Percentiles rank a stretch among this genome's conserved stretches.
Evolutionary conservation across 2,329 filamentous ascomycete genomes (phyloP).

Genomic region (Trichoderma cornu-damae): DNA sequence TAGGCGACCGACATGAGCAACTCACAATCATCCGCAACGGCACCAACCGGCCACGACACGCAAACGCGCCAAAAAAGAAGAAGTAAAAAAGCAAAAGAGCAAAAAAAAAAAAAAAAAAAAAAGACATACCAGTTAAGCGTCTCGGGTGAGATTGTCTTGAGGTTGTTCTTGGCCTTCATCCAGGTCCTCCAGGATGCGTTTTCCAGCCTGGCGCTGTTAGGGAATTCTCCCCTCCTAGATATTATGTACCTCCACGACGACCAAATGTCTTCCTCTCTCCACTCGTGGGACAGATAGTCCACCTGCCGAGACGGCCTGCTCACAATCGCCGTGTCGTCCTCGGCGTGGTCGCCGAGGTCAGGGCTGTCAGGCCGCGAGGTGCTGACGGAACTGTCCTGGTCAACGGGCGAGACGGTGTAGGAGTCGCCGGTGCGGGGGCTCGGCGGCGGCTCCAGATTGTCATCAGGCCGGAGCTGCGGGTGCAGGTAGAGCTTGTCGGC

Average conservation of each 20-base stretch:
- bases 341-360: slow-evolving; percentile 54
- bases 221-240: slow-evolving; percentile 70
- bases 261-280: slow-evolving; percentile 96
- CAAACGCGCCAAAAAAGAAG: too few relatives aligned
- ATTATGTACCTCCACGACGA: slow-evolving; percentile 93
- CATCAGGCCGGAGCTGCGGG: slow-evolving; percentile 30
- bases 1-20: slow-evolving; percentile 38
- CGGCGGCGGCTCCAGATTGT: slow-evolving; percentile 45
- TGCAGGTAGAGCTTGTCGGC: slow-evolving; percentile 42
- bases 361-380: slow-evolving; percentile 56
- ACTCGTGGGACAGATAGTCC: slow-evolving; percentile 91
- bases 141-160: slow-evolving; percentile 85
- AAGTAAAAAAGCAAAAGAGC: too few relatives aligned
- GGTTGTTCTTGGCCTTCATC: slow-evolving; percentile 84
- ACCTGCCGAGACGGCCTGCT: slow-evolving; percentile 78
- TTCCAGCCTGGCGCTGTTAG: slow-evolving; percentile 76
- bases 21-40: neutral
- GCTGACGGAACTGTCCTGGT: slow-evolving; percentile 46
- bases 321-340: slow-evolving; percentile 74
- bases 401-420: slow-evolving; percentile 49
- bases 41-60: neutral
- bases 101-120: too few relatives aligned
- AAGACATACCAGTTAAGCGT: slow-evolving; percentile 78
- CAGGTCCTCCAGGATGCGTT: slow-evolving; percentile 97
- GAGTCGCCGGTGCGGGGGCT: slow-evolving; percentile 48